Evolutionary conservation across 2,329 filamentous ascomycete species (phyloP).

Genomic region (Bertia moriformis): DNA sequence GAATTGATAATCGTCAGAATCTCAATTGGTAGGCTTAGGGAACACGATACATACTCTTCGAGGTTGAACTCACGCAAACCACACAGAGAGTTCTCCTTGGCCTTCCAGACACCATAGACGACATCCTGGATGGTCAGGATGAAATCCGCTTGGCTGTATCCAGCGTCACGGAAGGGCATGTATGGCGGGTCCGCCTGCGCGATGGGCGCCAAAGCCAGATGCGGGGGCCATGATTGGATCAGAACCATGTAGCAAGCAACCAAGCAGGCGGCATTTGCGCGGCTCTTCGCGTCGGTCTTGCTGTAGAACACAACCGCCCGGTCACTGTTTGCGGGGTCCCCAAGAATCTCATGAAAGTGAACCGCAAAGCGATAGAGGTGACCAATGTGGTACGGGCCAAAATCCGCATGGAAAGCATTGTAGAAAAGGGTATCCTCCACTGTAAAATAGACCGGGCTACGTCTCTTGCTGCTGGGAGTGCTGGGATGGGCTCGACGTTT

Average conservation of each 20-base stretch:
- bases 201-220: slow-evolving; percentile 86
- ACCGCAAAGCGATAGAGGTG: slow-evolving; percentile 94
- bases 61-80: slow-evolving; percentile 87
- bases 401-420: slow-evolving; percentile 97
- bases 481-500: slow-evolving; percentile 44
- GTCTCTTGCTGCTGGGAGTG: slow-evolving; percentile 31
- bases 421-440: slow-evolving; percentile 86
- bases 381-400: slow-evolving; percentile 91
- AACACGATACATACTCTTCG: slow-evolving; percentile 62
- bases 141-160: slow-evolving; percentile 96
- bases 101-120: slow-evolving; percentile 96
- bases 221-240: slow-evolving; percentile 93
- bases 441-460: slow-evolving; percentile 79
- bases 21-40: neutral
- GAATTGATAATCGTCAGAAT: slow-evolving; percentile 16
- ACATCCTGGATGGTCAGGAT: slow-evolving; percentile 91
- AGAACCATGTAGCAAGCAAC: slow-evolving; percentile 97
- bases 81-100: slow-evolving; percentile 87
- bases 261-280: slow-evolving; percentile 86
- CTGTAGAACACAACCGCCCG: slow-evolving; percentile 93
- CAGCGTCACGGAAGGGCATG: slow-evolving; percentile 97
- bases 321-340: slow-evolving; percentile 77
- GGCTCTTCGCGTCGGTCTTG: slow-evolving; percentile 74
- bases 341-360: slow-evolving; percentile 86
- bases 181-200: slow-evolving; percentile 91